Percentiles rank a stretch among this genome's conserved stretches.
Conservation (phyloP, 805 yeast genomes). For the Candida nitratophila region DNA sequence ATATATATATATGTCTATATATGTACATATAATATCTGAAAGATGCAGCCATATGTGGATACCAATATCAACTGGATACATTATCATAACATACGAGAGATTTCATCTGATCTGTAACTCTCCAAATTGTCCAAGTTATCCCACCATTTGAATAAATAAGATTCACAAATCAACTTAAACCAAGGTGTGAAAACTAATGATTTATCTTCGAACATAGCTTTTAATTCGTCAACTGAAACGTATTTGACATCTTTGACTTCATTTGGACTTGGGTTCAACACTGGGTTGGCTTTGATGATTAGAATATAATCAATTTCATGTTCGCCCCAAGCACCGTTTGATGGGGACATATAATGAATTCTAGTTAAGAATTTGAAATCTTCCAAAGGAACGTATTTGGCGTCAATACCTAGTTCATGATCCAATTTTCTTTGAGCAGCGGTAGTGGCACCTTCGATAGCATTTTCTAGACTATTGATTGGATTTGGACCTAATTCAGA, state of each 20-base stretch:
- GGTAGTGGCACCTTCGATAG: constrained; percentile 69
- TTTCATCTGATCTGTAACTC: constrained; percentile 35
- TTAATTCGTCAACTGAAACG: constrained; percentile 62
- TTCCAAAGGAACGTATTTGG: constrained; percentile 52
- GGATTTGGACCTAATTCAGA: constrained; percentile 62
- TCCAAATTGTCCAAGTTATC: constrained; percentile 54
- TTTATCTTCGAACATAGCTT: constrained; percentile 65
- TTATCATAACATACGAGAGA: constrained; percentile 37
- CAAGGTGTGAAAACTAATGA: constrained; percentile 84
- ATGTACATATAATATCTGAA: too few relatives aligned
- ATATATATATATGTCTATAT: too few relatives aligned
- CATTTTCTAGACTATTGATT: constrained; percentile 35
- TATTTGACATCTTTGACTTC: constrained; percentile 81
- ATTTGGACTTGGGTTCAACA: constrained; percentile 53
- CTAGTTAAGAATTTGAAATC: constrained; percentile 80
- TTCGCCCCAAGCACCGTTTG: constrained; percentile 85
- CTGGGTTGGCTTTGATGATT: constrained; percentile 53
- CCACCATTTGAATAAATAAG: constrained; percentile 95
- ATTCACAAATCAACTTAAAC: constrained; percentile 93
- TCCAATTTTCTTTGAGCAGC: constrained; percentile 92
- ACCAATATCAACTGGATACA: background rate
- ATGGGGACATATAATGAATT: constrained; percentile 90
- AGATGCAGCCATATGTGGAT: too few relatives aligned
- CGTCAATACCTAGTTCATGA: constrained; percentile 82
- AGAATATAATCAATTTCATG: constrained; percentile 95